Percentiles rank a stretch among this genome's conserved stretches.
Conservation (phyloP, 2,329 filamentous ascomycete species). For the Coniochaeta sp. region DNA sequence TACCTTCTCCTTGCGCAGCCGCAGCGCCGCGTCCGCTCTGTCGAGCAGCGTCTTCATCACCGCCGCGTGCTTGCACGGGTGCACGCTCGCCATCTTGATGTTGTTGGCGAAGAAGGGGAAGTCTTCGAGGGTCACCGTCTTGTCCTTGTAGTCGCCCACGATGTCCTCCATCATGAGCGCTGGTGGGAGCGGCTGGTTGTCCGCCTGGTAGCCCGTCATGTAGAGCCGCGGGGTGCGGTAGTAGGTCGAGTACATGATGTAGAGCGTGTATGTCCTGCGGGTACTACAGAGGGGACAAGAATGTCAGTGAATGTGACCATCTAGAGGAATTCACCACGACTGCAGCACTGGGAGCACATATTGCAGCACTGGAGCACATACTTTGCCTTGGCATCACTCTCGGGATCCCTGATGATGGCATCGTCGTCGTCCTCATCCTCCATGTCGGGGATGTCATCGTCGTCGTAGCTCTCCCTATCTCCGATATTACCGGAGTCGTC, state of each 20-base stretch:
- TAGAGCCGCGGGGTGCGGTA: slow-evolving; percentile 95
- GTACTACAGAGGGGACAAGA: slow-evolving; percentile 45
- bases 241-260: slow-evolving; percentile 96
- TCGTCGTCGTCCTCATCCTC: slow-evolving; percentile 97
- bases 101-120: slow-evolving; percentile 90
- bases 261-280: slow-evolving; percentile 90
- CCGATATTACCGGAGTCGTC: slow-evolving; percentile 85
- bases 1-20: slow-evolving; percentile 78
- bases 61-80: slow-evolving; percentile 93
- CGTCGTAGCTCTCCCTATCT: slow-evolving; percentile 61
- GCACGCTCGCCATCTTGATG: slow-evolving; percentile 93
- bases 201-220: slow-evolving; percentile 78
- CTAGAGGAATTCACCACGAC: too few relatives aligned
- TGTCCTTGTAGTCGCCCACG: slow-evolving; percentile 40
- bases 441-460: slow-evolving; percentile 93
- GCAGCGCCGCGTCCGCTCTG: slow-evolving; percentile 86
- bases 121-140: slow-evolving; percentile 96
- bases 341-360: too few relatives aligned
- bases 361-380: not conserved
- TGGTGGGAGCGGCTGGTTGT: slow-evolving; percentile 48
- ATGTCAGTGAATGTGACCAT: not conserved
- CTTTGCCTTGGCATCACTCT: slow-evolving; percentile 29
- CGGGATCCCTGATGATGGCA: slow-evolving; percentile 81
- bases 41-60: slow-evolving; percentile 98
- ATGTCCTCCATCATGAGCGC: slow-evolving; percentile 32